Percentiles rank a stretch among this genome's conserved stretches.
phyloP scores from a whole-genome alignment of 2,329 filamentous ascomycete genomes.

The Fusarium dlaminii region DNA sequence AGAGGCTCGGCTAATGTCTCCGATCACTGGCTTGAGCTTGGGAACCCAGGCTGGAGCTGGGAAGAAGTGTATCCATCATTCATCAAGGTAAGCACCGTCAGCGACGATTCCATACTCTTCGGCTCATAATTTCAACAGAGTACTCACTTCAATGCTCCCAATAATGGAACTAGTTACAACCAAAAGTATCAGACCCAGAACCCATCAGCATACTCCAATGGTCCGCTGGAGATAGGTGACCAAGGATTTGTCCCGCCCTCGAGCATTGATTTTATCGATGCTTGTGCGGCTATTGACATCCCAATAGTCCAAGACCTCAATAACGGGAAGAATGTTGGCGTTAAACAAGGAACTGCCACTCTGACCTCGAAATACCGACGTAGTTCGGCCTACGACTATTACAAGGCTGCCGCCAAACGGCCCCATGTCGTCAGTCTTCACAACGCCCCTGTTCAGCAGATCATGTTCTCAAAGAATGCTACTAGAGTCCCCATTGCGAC shows the following conservation, averaged over 20 bases:
- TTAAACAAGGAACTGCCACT: slow-evolving; percentile 7
- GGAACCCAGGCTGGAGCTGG: slow-evolving; percentile 15
- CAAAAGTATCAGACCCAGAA: slow-evolving; percentile 5
- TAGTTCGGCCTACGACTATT: slow-evolving; percentile 7
- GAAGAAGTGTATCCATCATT: slow-evolving; percentile 2
- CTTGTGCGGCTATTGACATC: neutral
- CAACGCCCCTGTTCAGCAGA: slow-evolving; percentile 4
- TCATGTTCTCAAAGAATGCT: neutral
- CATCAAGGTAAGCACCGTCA: neutral
- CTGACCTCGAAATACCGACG: neutral
- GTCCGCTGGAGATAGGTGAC: neutral
- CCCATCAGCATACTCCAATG: neutral
- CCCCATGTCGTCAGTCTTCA: neutral
- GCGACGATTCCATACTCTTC: fast-evolving
- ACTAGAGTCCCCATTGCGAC: neutral
- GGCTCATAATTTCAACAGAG: neutral
- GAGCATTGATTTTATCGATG: slow-evolving; percentile 1
- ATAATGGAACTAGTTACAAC: neutral
- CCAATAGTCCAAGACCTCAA: slow-evolving; percentile 3
- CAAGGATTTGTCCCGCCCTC: slow-evolving; percentile 15
- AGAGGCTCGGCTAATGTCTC: slow-evolving; percentile 13
- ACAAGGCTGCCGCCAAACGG: neutral
- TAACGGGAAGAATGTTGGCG: neutral
- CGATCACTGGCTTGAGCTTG: slow-evolving; percentile 6
- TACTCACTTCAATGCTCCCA: slow-evolving; percentile 9